Evolutionary conservation across 1,284 basidiomycete species (phyloP), one percentile per base, ranked within the genome.

Genomic region (Coriolopsis trogii): DNA sequence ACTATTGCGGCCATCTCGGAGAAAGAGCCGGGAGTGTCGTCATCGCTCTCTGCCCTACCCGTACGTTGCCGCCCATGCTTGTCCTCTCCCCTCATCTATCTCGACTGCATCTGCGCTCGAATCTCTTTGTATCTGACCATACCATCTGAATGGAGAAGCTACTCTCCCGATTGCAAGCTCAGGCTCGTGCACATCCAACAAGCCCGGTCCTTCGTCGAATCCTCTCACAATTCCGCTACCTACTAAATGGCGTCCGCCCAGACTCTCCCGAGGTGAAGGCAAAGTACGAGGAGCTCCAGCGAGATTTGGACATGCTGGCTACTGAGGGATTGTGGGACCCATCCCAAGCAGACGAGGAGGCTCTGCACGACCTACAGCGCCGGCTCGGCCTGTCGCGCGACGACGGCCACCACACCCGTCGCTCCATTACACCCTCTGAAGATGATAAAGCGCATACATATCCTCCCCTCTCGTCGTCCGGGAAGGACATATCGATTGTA

Each of bases 321-420:
- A 63, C 66, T n/a, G 55, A 58, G 25, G 71, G 69, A 1, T 42
- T 72, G 21, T 73, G 72, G 72, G 52, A 64, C 7, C 53, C 41
- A 16, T 62, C 67, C 2, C 37, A 56, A 13, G 70, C 72, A 49
- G 70, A 70, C 53, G 64, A 66, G 44, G 60, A 65, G n/a, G 59
- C 70, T 37, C 60, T 75, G 30, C 63, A 64, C 37, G 58, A 60
- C 3, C 49, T 73, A 29, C 59, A 54, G 16, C 39, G 38, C 25
- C 43, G 45, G 25, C 56, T 71, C 16, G 49, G 53, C 5, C 46
- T 58, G 41, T 55, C 26, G 23, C 41, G 18, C 36, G 42, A 40
- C 33, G 12, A 33, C 9, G n/a, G 16, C 13, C 39, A 51, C 38
- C 38, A 46, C 38, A 31, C 20, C 36, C n/a, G n/a, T n/a, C n/a